Evolutionary conservation across 108 stramenopile genomes (phyloP).

Genomic region (Skeletonema tropicum): DNA sequence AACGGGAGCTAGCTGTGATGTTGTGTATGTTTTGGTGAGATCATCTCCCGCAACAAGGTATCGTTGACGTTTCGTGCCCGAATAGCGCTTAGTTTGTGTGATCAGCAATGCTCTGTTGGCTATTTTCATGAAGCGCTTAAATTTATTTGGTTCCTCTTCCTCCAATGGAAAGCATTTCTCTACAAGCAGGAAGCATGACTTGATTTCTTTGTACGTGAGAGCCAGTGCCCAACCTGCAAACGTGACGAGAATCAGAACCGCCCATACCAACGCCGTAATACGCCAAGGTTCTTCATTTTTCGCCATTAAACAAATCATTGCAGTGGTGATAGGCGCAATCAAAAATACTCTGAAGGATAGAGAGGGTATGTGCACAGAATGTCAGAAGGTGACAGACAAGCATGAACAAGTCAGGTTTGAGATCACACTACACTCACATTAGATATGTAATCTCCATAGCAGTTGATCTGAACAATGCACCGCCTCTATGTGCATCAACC

Average conservation of each 20-base stretch:
- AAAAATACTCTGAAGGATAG: constrained; percentile 39
- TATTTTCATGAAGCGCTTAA: constrained; percentile 21
- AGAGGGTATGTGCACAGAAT: not conserved
- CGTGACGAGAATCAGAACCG: constrained; percentile 14
- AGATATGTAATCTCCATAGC: constrained; percentile 41
- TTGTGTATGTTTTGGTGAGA: not conserved
- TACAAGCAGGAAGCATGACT: constrained; percentile 52
- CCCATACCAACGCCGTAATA: constrained; percentile 50
- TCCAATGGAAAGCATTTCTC: constrained; percentile 18
- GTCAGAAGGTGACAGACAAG: not conserved
- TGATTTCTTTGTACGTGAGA: constrained; percentile 53
- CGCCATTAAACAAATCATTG: constrained; percentile 38
- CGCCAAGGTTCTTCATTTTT: constrained; percentile 58
- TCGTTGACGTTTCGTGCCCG: constrained; percentile 27
- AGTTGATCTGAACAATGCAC: constrained; percentile 28
- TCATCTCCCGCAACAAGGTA: constrained; percentile 43
- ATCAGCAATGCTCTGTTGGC: constrained; percentile 31
- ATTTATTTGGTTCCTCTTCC: constrained; percentile 6
- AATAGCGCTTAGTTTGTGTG: constrained; percentile 29
- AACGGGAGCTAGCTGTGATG: constrained; percentile 12
- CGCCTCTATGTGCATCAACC: constrained; percentile 47
- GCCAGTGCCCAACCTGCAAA: constrained; percentile 45
- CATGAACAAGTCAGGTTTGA: constrained; percentile 40
- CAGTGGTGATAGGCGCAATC: constrained; percentile 53
- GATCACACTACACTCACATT: constrained; percentile 21